Conservation (phyloP, 352 stramenopile species). For the Phytopythium montanum region DNA sequence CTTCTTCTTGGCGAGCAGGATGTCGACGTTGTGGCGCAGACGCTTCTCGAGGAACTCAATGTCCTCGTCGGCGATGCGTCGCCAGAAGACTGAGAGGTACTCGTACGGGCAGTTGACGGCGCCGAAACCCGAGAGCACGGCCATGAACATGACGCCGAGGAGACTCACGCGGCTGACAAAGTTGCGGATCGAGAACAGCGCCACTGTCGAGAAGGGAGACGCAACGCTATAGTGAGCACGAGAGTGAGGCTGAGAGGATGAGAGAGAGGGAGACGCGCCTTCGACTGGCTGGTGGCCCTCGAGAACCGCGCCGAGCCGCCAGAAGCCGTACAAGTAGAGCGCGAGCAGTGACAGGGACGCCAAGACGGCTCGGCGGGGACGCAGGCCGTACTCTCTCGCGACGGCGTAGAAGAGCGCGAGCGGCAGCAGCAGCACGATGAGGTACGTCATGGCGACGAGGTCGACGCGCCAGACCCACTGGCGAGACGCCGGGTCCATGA, state of each 20-base stretch:
- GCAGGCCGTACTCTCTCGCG: conserved; percentile 55
- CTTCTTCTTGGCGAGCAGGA: conserved; percentile 84
- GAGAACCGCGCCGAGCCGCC: conserved; percentile 53
- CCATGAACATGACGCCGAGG: conserved; percentile 81
- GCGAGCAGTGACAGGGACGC: conserved; percentile 24
- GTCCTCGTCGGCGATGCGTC: conserved; percentile 67
- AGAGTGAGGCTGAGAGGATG: too few relatives aligned
- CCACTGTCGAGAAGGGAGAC: conserved; percentile 9
- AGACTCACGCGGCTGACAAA: conserved; percentile 83
- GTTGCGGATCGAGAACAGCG: conserved; percentile 73
- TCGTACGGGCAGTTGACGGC: conserved; percentile 85
- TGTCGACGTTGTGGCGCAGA: conserved; percentile 77
- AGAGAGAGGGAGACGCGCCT: conserved; percentile 15
- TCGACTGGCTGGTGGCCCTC: conserved; percentile 50
- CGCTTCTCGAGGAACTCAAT: conserved; percentile 81
- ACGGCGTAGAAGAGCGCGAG: conserved; percentile 74
- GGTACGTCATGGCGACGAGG: conserved; percentile 70
- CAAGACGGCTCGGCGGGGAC: conserved; percentile 14
- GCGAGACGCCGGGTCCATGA: conserved; percentile 53
- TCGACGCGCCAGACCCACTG: conserved; percentile 79
- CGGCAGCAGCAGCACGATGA: conserved; percentile 74
- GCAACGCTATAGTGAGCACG: too few relatives aligned
- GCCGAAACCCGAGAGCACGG: conserved; percentile 75
- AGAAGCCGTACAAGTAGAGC: conserved; percentile 78
- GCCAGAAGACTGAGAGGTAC: conserved; percentile 84